Conservation (phyloP, 176 grass and related monocot species). For the Coix lacrymajobi region DNA sequence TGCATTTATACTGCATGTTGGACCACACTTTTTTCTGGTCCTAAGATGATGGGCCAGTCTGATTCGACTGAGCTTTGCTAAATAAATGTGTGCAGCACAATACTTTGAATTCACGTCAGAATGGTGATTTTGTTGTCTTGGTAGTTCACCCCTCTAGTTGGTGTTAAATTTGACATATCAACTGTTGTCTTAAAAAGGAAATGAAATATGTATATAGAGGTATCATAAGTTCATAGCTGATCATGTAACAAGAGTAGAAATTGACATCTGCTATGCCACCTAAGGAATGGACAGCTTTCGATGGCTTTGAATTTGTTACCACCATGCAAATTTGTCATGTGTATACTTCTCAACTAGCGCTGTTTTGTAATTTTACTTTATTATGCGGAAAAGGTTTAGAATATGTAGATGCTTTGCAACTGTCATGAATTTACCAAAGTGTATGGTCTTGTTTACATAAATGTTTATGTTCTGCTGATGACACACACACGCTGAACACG, state of each 20-base stretch:
- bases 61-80: constrained; percentile 10
- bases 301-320: background rate
- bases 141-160: background rate
- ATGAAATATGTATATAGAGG: background rate
- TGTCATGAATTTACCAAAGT: background rate
- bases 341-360: background rate
- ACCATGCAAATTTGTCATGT: background rate
- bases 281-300: background rate
- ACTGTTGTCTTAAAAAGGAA: background rate
- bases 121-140: constrained; percentile 10
- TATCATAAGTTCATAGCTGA: background rate
- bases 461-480: background rate
- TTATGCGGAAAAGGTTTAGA: background rate
- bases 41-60: background rate
- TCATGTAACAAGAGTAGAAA: background rate
- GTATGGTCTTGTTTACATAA: background rate
- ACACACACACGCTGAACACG: background rate
- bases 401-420: background rate
- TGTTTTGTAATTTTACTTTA: background rate
- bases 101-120: constrained; percentile 1
- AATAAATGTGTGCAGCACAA: constrained; percentile 5
- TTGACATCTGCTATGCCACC: background rate
- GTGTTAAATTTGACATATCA: constrained; percentile 1
- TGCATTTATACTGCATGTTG: constrained; percentile 34
- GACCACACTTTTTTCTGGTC: background rate